Evolutionary conservation across 352 stramenopile genomes (phyloP).

Genomic region (Phytophthora palmivora): DNA sequence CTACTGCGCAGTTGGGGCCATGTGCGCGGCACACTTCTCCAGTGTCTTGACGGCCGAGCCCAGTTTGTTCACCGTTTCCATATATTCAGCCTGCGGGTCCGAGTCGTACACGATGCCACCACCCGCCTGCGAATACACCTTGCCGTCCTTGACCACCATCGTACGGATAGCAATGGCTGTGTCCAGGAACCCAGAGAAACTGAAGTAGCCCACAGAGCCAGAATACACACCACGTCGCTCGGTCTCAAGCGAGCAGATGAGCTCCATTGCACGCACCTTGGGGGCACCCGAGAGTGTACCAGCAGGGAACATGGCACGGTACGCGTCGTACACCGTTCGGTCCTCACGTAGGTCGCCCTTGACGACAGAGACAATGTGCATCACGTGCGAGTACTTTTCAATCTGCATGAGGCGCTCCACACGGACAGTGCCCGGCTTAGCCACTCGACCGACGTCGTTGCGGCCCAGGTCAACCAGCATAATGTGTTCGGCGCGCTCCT

Average conservation of each 20-base stretch:
- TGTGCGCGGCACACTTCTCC: constrained; percentile 75
- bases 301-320: constrained; percentile 88
- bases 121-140: constrained; percentile 86
- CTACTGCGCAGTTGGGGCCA: constrained; percentile 39
- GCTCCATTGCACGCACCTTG: constrained; percentile 91
- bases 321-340: constrained; percentile 90
- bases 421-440: constrained; percentile 77
- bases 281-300: constrained; percentile 89
- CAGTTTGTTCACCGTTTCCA: constrained; percentile 92
- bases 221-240: constrained; percentile 88
- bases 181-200: constrained; percentile 87
- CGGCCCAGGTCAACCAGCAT: constrained; percentile 93
- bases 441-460: constrained; percentile 91
- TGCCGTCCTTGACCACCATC: constrained; percentile 82
- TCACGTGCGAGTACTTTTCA: constrained; percentile 93
- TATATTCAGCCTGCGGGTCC: constrained; percentile 86
- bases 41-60: constrained; percentile 85
- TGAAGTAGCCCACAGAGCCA: constrained; percentile 89
- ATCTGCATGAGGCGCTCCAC: constrained; percentile 92
- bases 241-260: constrained; percentile 86
- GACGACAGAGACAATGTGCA: constrained; percentile 92
- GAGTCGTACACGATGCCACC: constrained; percentile 92
- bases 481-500: constrained; percentile 92
- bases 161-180: constrained; percentile 91
- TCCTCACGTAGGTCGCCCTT: constrained; percentile 83